Evolutionary conservation across 257 asterid genomes (phyloP).

Genomic region (Nicotiana paniculata): DNA sequence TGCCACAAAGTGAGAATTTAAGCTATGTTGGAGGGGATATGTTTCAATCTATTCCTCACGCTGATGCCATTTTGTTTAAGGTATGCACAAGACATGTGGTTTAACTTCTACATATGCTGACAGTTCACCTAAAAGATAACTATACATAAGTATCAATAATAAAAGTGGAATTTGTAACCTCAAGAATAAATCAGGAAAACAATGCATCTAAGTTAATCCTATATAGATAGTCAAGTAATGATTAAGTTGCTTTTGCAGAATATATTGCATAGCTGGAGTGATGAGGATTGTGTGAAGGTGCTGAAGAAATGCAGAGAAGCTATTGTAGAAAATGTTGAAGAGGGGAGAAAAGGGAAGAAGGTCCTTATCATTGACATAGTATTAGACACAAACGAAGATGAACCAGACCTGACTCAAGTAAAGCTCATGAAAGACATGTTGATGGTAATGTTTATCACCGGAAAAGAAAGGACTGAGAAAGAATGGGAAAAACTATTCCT

Average conservation of each 20-base stretch:
- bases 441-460: background rate
- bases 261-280: background rate
- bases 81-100: background rate
- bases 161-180: background rate
- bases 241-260: background rate
- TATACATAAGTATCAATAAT: background rate
- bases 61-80: slow-evolving; percentile 14
- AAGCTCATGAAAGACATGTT: background rate
- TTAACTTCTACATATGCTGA: background rate
- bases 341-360: background rate
- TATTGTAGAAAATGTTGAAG: no score
- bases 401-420: background rate
- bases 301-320: background rate
- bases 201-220: background rate
- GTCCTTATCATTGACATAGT: background rate
- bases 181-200: no score
- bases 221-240: background rate
- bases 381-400: background rate
- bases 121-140: background rate
- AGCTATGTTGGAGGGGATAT: slow-evolving; percentile 18
- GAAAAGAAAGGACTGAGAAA: background rate
- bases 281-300: background rate
- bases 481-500: background rate
- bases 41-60: slow-evolving; percentile 10
- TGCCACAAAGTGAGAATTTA: slow-evolving; percentile 5